Base-by-base conservation (phyloP, 768 basidiomycete genomes). In the Rhodotorula taiwanensis region DNA sequence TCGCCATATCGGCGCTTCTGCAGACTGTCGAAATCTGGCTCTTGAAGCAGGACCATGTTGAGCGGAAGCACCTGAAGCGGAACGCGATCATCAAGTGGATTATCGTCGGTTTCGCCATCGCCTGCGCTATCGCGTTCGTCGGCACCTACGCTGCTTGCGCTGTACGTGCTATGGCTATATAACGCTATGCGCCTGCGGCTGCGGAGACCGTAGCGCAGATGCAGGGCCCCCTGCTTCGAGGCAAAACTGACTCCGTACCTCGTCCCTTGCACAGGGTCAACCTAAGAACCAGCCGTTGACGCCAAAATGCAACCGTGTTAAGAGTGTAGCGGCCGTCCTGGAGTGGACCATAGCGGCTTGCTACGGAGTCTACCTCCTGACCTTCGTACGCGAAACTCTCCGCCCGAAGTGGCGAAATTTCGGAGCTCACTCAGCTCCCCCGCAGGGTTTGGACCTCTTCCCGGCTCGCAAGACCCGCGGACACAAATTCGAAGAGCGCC, bases 71-170 rank as follows among this genome's bases (percentile, higher is more conserved):
- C 47, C 67, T 78, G 8, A 53, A 61, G 16, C 68, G 76, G n/a
- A 78, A 76, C 66, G 72, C 76, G 6, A 70, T 76, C 60, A 55
- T 73, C 58, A 79, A 79, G 70, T 69, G 77, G 28, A 28, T 73
- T 42, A 69, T 79, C 45, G 76, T 78, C 25, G 52, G 41, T 20
- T 20, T 73, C 10, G 77, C 78, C 21, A 71, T 79, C 43, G 41
- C 50, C 5, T 57, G 63, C 27, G 77, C 77, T 2, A 75, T 79
- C 55, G 69, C 71, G 0, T 79, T 79, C 51, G 77, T 69, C 10
- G 72, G 64, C 0, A 76, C 76, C 7, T 77, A 77, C 58, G 51
- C 20, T 7, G 43, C 23, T 10, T 52, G 23, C 28, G 52, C 27
- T 42, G n/a, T n/a, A n/a, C n/a, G n/a, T n/a, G n/a, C n/a, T n/a